phyloP scores from a whole-genome alignment of 148 eudicot genomes.

The Bassia scoparia region DNA sequence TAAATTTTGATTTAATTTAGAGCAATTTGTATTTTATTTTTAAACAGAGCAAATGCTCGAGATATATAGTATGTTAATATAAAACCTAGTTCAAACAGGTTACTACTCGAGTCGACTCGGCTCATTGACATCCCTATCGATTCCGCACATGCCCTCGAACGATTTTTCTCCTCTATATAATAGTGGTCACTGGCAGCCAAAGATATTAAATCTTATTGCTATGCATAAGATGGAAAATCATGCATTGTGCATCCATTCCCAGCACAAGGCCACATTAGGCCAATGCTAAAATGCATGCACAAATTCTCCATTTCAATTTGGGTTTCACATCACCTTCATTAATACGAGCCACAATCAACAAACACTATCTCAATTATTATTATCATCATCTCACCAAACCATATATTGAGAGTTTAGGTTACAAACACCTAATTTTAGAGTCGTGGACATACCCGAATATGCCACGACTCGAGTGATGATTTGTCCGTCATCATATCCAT shows the following conservation, averaged over 20 bases:
- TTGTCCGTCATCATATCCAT: neutral
- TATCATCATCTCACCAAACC: neutral
- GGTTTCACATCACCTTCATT: constrained; percentile 30
- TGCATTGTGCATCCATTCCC: constrained; percentile 33
- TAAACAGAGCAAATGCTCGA: no score
- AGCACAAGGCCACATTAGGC: constrained; percentile 30
- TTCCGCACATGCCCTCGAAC: no score
- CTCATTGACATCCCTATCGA: no score
- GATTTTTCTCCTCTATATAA: no score
- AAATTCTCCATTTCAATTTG: constrained; percentile 23
- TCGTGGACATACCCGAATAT: neutral
- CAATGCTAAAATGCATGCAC: constrained; percentile 27
- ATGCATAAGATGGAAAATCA: no score
- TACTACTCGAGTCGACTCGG: no score
- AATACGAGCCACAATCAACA: constrained; percentile 25
- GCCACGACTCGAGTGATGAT: neutral
- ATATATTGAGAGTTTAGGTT: neutral
- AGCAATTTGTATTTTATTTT: no score
- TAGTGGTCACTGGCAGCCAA: no score
- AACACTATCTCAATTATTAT: constrained; percentile 22
- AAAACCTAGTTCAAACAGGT: no score
- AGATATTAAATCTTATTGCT: no score
- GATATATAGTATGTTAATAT: no score
- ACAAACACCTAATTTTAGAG: neutral
- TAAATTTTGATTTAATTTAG: no score